Base-by-base conservation (phyloP, 768 basidiomycete genomes). In the Mycena metata region DNA sequence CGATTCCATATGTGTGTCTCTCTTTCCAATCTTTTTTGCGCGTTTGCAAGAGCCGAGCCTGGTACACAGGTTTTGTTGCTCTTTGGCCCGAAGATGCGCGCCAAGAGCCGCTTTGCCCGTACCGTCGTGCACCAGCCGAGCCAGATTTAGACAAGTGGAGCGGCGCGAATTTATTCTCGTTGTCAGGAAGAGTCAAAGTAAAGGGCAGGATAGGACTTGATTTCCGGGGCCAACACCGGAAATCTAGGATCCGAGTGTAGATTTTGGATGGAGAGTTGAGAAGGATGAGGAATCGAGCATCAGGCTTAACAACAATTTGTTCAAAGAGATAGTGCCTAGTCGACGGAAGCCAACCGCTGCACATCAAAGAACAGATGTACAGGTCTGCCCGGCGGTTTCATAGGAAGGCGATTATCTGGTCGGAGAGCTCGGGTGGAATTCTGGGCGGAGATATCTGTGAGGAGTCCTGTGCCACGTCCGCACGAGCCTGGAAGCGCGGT, bases 1-100 rank as follows among this genome's bases (percentile, higher is more conserved):
- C 80, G 0, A 82, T 87, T 45, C 83, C 81, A 5, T 81, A 79
- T 45, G 80, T 80, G 19, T 1, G 60, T n/a, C n/a, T n/a, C n/a
- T n/a, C n/a, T n/a, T n/a, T n/a, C n/a, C n/a, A n/a, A n/a, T n/a
- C n/a, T n/a, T n/a, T n/a, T 9, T 41, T 35, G 21, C 10, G n/a
- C 33, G 30, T 54, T n/a, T n/a, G n/a, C n/a, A n/a, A n/a, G n/a
- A n/a, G n/a, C n/a, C n/a, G n/a, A n/a, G n/a, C n/a, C n/a, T n/a
- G n/a, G n/a, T n/a, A n/a, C n/a, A n/a, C n/a, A 62, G 60, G 60
- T 62, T 36, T 24, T 64, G 35, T 15, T 64, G 12, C 57, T 57
- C 46, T 23, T 57, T 21, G 63, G 63, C 8, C 55, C 63, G 23
- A 56, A 41, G 63, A 47, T 64, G 35, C 63, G 63, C 45, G 63